Conservation (phyloP, 108 stramenopile genomes). For the Skeletonema grethae region DNA sequence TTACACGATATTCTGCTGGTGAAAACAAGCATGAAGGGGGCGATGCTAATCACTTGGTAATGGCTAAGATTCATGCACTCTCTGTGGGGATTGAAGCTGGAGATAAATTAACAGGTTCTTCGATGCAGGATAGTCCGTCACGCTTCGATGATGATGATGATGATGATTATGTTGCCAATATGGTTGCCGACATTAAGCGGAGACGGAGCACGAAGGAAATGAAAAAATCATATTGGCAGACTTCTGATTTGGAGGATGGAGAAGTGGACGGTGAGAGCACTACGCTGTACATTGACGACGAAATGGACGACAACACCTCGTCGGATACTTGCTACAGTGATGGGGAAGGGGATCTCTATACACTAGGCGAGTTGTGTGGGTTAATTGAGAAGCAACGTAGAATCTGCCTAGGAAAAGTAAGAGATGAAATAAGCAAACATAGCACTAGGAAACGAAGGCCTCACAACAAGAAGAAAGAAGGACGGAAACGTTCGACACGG, state of each 20-base stretch:
- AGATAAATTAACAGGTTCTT: background rate
- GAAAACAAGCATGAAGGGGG: background rate
- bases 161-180: conserved; percentile 13
- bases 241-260: background rate
- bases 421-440: background rate
- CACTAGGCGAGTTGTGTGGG: background rate
- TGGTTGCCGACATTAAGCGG: conserved; percentile 1
- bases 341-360: background rate
- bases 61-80: background rate
- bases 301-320: background rate
- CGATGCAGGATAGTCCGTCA: background rate
- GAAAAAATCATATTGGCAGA: background rate
- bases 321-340: background rate
- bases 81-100: background rate
- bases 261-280: background rate
- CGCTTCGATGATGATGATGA: conserved; percentile 6
- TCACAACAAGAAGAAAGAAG: background rate
- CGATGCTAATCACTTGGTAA: background rate
- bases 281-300: background rate
- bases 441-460: background rate
- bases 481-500: background rate
- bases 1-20: background rate
- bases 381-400: background rate
- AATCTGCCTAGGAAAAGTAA: background rate
- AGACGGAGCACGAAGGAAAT: background rate